Conservation (phyloP, 495 filamentous ascomycete genomes). For the Hypoxylon lienhwacheense region DNA sequence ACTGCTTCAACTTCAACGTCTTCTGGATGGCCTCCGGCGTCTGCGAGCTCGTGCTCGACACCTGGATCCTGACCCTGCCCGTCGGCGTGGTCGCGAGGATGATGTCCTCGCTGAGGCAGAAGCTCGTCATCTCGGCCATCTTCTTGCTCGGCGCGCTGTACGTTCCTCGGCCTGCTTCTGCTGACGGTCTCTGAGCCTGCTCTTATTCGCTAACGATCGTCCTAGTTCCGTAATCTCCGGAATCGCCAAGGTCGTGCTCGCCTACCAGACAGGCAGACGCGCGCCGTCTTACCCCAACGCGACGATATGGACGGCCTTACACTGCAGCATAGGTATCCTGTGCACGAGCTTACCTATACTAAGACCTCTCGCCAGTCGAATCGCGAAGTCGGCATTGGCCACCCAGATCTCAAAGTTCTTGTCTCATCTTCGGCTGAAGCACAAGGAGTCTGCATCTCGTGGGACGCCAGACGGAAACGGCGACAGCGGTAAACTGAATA, state of each 20-base stretch:
- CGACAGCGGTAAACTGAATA: not conserved
- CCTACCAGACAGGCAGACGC: constrained; percentile 6
- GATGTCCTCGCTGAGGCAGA: constrained; percentile 31
- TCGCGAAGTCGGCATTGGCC: constrained; percentile 4
- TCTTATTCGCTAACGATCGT: not conserved
- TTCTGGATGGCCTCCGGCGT: constrained; percentile 36
- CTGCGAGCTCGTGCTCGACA: constrained; percentile 38
- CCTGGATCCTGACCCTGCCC: constrained; percentile 39
- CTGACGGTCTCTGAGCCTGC: not conserved
- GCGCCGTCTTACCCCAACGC: constrained; percentile 11
- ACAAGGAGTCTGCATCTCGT: not conserved
- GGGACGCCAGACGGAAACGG: not conserved
- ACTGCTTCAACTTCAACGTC: constrained; percentile 36
- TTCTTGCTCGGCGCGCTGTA: constrained; percentile 42
- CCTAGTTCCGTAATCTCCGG: constrained; percentile 17
- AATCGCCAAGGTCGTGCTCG: constrained; percentile 12
- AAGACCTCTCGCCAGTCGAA: constrained; percentile 5
- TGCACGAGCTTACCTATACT: constrained; percentile 26
- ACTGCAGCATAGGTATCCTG: constrained; percentile 17
- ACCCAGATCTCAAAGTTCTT: constrained; percentile 6
- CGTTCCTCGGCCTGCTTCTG: constrained; percentile 4
- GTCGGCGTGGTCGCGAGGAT: constrained; percentile 36
- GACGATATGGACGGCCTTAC: constrained; percentile 15
- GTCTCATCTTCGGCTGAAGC: not conserved
- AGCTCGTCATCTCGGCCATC: constrained; percentile 31